These are phyloP conservation scores for Houttuynia cordata DNA, from an alignment of 164 flowering plant species.

Conservation along the genomic window DNA sequence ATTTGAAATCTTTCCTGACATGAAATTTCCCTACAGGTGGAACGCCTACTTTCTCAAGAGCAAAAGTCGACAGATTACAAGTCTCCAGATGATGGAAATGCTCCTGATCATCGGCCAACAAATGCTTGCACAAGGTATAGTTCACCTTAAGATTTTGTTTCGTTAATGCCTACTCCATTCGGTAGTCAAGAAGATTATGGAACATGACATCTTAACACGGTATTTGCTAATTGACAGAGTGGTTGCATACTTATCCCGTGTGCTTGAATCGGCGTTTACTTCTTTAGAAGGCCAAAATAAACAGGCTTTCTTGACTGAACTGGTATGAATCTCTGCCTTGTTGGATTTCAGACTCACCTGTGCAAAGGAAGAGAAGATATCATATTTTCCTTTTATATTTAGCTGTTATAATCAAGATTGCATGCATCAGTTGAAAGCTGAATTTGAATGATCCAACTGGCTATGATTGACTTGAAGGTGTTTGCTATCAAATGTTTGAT, in stretches of 20 bases:
- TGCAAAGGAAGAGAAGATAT: no score
- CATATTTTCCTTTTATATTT: not conserved
- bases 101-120: slow-evolving; percentile 97
- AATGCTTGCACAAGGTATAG: slow-evolving; percentile 95
- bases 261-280: slow-evolving; percentile 91
- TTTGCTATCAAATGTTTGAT: no score
- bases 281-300: slow-evolving; percentile 94
- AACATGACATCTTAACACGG: no score
- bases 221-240: slow-evolving; percentile 39
- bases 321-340: slow-evolving; percentile 36
- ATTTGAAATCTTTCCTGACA: not conserved
- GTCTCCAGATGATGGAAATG: slow-evolving; percentile 89
- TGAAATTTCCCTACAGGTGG: slow-evolving; percentile 47
- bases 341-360: not conserved
- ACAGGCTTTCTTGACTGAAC: slow-evolving; percentile 90
- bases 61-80: slow-evolving; percentile 87
- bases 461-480: no score
- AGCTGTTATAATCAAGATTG: not conserved
- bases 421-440: not conserved
- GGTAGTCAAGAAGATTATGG: not conserved
- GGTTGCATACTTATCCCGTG: slow-evolving; percentile 93
- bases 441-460: no score
- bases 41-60: slow-evolving; percentile 79
- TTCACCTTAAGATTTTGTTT: no score
- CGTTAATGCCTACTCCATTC: not conserved